phyloP scores from a whole-genome alignment of 352 stramenopile species.

The Peronosclerospora sorghi region DNA sequence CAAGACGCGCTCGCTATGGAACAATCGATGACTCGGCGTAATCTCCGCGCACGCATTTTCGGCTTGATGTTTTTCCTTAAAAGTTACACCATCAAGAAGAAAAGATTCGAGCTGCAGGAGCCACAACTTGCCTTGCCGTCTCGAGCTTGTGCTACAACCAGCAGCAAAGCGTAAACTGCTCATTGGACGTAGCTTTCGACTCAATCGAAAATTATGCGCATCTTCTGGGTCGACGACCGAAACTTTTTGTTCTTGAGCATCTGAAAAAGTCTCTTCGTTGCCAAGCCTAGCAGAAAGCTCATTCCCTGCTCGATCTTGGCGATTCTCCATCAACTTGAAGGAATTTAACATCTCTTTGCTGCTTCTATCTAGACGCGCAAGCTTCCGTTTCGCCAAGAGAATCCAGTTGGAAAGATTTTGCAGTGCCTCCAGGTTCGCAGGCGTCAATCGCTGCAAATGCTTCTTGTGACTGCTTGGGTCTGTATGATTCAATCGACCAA shows the following conservation, averaged over 20 bases:
- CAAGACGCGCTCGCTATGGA: conserved; percentile 67
- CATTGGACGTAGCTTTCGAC: conserved; percentile 67
- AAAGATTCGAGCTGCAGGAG: conserved; percentile 64
- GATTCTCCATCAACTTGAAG: conserved; percentile 2
- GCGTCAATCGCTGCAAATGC: conserved; percentile 22
- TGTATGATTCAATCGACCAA: conserved; percentile 27
- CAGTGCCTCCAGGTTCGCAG: conserved; percentile 64
- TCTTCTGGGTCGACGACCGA: conserved; percentile 22
- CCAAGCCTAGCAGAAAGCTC: conserved; percentile 32
- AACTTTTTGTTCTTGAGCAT: conserved; percentile 12
- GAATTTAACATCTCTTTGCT: conserved; percentile 4
- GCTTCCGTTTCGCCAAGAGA: conserved; percentile 60
- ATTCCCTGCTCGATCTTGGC: conserved; percentile 28
- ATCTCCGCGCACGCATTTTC: not conserved
- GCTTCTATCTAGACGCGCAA: conserved; percentile 39
- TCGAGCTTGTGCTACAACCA: conserved; percentile 35
- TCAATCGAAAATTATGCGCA: conserved; percentile 44
- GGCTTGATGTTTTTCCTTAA: conserved; percentile 19
- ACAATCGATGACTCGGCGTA: conserved; percentile 63
- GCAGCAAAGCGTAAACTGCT: conserved; percentile 71
- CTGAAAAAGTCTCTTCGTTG: conserved; percentile 25
- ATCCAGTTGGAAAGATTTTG: conserved; percentile 76
- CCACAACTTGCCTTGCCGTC: conserved; percentile 49
- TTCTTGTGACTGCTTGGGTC: conserved; percentile 1
- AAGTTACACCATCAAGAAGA: conserved; percentile 39